phyloP scores from a whole-genome alignment of 495 filamentous ascomycete species.

The Parmelia sp. region DNA sequence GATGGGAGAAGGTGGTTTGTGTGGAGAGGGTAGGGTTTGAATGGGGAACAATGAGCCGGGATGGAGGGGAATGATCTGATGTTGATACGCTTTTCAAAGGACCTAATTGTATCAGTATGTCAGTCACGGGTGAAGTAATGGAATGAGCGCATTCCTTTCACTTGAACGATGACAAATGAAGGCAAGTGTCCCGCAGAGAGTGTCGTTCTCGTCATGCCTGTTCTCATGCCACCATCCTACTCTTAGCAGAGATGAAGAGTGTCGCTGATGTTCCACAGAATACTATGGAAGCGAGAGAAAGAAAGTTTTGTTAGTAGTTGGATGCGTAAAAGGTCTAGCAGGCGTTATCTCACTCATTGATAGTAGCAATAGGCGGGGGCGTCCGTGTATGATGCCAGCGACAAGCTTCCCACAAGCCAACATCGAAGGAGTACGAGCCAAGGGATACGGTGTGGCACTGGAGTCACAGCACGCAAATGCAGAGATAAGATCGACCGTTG shows the following conservation, averaged over 20 bases:
- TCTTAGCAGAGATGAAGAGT: background rate
- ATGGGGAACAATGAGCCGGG: background rate
- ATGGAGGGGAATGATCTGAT: background rate
- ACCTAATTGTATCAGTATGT: background rate
- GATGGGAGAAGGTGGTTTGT: no score
- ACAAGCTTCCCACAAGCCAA: no score
- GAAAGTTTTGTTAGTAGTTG: no score
- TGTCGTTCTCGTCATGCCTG: background rate
- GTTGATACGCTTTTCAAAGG: background rate
- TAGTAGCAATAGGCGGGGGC: no score
- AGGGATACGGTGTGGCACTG: no score
- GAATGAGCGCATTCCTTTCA: background rate
- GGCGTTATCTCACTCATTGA: no score
- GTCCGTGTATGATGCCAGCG: background rate
- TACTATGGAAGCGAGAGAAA: no score
- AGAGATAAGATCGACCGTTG: background rate
- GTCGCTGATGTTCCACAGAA: background rate
- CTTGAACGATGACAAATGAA: no score
- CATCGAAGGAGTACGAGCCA: background rate
- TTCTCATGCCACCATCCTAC: background rate
- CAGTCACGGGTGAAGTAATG: background rate
- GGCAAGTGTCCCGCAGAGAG: background rate
- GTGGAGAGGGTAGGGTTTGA: background rate
- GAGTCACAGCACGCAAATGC: background rate
- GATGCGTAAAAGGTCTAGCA: no score